Evolutionary conservation across 306 rosid genomes (phyloP), one percentile per base, ranked within the genome.

Genomic region (Pterocarpus macrocarpus): DNA sequence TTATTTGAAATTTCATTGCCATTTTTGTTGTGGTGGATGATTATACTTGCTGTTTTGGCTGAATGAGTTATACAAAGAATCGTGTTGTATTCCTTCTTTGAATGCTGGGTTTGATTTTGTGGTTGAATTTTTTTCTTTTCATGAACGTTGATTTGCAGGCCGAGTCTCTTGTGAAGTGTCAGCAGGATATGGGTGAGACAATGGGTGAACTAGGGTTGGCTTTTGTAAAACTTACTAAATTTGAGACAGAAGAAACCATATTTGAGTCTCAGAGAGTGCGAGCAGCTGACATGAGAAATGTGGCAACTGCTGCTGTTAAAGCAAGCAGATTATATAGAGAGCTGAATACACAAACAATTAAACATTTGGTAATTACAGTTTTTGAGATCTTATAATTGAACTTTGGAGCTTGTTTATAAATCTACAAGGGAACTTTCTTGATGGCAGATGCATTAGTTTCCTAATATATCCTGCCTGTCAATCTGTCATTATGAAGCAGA

Each of bases 141-240:
- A 8, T 80, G 15, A 10, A 17, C 64, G 15, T 73, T 53, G 65
- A 65, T 16, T 82, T 73, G 77, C 85, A 96, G 99, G 99, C 99
- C 50, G 99, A 96, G 89, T 88, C 97, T 22, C 94, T 96, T 3
- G 99, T 96, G 5, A 96, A 93, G 85, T 89, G 86, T 72, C 99
- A 96, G 88, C 99, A 96, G 86, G 99, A 96, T 82, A 90, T 88
- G 87, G 99, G 97, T 63, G 99, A 92, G 80, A 92, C 98, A 65
- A 81, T 92, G 93, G 99, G 99, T 49, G 94, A 90, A 77, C 76
- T 96, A 47, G 99, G 99, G 12, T 75, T 96, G 83, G 97, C 94
- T 6, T 96, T 96, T 89, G 89, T 96, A 39, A 96, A 93, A 84
- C 82, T 96, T 53, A 89, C 97, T 6, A 96, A 96, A 52, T 96